These are phyloP conservation scores for Penicillium cosmopolitanum DNA, from an alignment of 495 filamentous ascomycete species.

Conservation along the genomic window DNA sequence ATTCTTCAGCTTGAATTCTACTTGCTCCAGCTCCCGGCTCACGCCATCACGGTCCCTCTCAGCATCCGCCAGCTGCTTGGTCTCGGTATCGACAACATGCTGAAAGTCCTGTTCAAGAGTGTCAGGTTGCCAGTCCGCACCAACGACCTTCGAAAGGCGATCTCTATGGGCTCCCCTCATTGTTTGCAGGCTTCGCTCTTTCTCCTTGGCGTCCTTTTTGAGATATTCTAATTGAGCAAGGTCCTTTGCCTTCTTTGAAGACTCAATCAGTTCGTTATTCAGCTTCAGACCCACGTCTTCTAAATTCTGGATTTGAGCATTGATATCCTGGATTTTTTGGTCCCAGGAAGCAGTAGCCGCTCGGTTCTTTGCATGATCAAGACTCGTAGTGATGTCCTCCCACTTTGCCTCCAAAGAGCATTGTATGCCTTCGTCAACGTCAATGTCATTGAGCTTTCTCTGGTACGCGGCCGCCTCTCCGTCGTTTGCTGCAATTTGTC, in stretches of 20 bases:
- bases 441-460: conserved; percentile 65
- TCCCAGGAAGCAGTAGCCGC: conserved; percentile 68
- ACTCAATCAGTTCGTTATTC: conserved; percentile 75
- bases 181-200: conserved; percentile 71
- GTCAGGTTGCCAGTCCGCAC: conserved; percentile 65
- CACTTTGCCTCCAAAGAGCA: conserved; percentile 72
- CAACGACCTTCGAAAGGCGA: conserved; percentile 65
- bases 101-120: conserved; percentile 76
- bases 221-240: conserved; percentile 78
- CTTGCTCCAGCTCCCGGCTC: conserved; percentile 72
- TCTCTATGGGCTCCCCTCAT: conserved; percentile 74
- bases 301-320: conserved; percentile 62
- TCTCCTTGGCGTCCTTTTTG: conserved; percentile 73
- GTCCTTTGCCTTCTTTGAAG: conserved; percentile 75
- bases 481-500: conserved; percentile 71
- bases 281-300: conserved; percentile 71
- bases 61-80: conserved; percentile 56
- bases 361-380: conserved; percentile 64
- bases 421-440: conserved; percentile 81
- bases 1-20: conserved; percentile 76
- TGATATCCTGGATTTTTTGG: conserved; percentile 62
- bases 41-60: conserved; percentile 69
- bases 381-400: conserved; percentile 65
- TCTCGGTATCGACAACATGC: conserved; percentile 59
- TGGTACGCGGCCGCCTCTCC: conserved; percentile 65